phyloP scores from a whole-genome alignment of 2,329 filamentous ascomycete genomes.

The Botrytis squamosa region DNA sequence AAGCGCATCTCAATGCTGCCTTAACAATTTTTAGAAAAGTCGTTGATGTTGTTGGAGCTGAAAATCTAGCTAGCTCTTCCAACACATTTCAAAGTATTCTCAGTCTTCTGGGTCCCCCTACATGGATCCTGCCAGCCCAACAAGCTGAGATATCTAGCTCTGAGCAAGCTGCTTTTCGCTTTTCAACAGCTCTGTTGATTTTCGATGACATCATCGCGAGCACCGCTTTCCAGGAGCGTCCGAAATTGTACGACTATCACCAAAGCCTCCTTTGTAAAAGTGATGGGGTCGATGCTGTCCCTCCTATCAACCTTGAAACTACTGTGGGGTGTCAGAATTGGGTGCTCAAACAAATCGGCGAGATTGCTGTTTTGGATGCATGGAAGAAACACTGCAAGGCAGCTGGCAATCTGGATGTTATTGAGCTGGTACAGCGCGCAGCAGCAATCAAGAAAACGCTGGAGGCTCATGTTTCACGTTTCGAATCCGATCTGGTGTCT shows the following conservation, averaged over 20 bases:
- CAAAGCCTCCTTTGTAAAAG: slow-evolving; percentile 40
- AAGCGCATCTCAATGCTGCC: slow-evolving; percentile 51
- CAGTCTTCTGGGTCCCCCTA: slow-evolving; percentile 23
- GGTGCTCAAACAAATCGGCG: slow-evolving; percentile 52
- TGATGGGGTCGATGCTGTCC: slow-evolving; percentile 26
- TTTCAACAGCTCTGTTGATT: slow-evolving; percentile 50
- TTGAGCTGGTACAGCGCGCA: slow-evolving; percentile 48
- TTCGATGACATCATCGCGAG: slow-evolving; percentile 52
- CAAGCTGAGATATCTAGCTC: slow-evolving; percentile 40
- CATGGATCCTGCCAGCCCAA: slow-evolving; percentile 23
- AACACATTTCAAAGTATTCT: slow-evolving; percentile 27
- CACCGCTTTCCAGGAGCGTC: slow-evolving; percentile 46
- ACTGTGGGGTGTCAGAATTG: slow-evolving; percentile 57
- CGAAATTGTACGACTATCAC: slow-evolving; percentile 47
- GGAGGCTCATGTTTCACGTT: slow-evolving; percentile 19
- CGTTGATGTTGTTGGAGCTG: slow-evolving; percentile 31
- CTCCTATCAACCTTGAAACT: slow-evolving; percentile 47
- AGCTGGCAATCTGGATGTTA: slow-evolving; percentile 45
- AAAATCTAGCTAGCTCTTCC: slow-evolving; percentile 9
- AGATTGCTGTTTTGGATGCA: slow-evolving; percentile 52
- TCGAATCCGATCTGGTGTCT: neutral
- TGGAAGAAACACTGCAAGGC: slow-evolving; percentile 55
- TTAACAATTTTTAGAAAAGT: slow-evolving; percentile 49
- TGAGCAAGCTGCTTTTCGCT: slow-evolving; percentile 52
- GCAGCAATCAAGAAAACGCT: slow-evolving; percentile 41